Conservation (phyloP, 768 basidiomycete genomes). For the Dendrothele bispora region DNA sequence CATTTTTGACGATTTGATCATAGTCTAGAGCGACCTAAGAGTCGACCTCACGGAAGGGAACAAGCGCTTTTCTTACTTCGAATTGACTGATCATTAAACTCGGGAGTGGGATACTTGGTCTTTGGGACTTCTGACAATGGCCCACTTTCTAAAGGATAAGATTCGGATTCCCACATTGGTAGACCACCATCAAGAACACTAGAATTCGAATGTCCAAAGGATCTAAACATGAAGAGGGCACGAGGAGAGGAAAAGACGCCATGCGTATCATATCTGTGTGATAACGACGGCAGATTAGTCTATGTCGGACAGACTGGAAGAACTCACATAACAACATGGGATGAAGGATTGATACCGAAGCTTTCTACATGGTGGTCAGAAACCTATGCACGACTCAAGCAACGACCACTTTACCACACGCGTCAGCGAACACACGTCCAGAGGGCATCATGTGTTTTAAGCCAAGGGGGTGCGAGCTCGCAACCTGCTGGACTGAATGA, state of each 20-base stretch:
- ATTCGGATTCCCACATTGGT: conserved; percentile 75
- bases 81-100: conserved; percentile 48
- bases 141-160: conserved; percentile 49
- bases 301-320: no score
- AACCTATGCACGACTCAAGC: not conserved
- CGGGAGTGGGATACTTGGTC: conserved; percentile 52
- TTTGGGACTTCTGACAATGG: conserved; percentile 23
- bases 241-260: conserved; percentile 93
- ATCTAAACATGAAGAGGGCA: conserved; percentile 91
- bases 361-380: conserved; percentile 36
- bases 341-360: conserved; percentile 69
- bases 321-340: conserved; percentile 81
- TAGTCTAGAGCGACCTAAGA: conserved; percentile 53
- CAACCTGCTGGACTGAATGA: conserved; percentile 28
- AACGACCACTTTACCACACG: conserved; percentile 64
- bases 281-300: no score
- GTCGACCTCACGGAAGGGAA: no score
- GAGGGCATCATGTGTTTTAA: conserved; percentile 95
- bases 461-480: conserved; percentile 71
- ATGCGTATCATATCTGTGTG: conserved; percentile 77
- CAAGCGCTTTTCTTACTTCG: conserved; percentile 43
- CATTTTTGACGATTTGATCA: conserved; percentile 77
- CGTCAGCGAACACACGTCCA: conserved; percentile 65
- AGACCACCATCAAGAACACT: conserved; percentile 94
- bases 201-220: conserved; percentile 85